Base-by-base conservation (phyloP, 352 stramenopile species). In the Globisporangium cylindrosporum region DNA sequence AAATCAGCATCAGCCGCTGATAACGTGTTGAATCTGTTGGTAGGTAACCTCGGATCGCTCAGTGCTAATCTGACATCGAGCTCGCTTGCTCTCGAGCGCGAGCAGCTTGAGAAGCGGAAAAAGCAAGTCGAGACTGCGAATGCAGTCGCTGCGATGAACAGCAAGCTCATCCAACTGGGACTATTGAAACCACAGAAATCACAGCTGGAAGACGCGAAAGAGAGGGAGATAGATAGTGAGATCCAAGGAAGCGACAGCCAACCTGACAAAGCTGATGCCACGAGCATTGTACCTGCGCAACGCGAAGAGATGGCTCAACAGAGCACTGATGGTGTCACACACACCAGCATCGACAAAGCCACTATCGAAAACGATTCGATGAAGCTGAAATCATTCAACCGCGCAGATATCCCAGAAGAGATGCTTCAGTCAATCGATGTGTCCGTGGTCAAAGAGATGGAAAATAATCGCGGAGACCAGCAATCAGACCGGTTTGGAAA, bases 101-200 rank as follows among this genome's bases (percentile, higher is more conserved):
- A 94, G 32, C 80, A 90, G 29, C 67, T 91, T 15, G 79, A 90
- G 12, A 91, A 91, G 62, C 70, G 82, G 2, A 84, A 85, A 48
- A 92, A 88, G 51, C 86, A 94, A 59, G 61, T 85, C 5, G 80
- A 93, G 27, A 94, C 87, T 18, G 87, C 75, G 9, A 89, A 92
- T 66, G 87, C 87, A 2, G 84, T 94, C 3, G 80, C 79, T 1
- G 75, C 80, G 18, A 94, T 94, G 87, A 92, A 93, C 68, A 80
- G 67, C 2, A 82, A 78, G 29, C 63, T 94, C 10, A 81, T 74
- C 29, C 81, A 91, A 56, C 61, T 94, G 4, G 87, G 87, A 0
- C 46, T 94, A 27, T 63, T 93, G 8, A 79, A 79, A 2, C 69
- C 57, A 4, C 64, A 79, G 73, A 64, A 48, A 59, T 4, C 32